phyloP scores from a whole-genome alignment of 495 filamentous ascomycete species.

The Penicillium coprophilum region DNA sequence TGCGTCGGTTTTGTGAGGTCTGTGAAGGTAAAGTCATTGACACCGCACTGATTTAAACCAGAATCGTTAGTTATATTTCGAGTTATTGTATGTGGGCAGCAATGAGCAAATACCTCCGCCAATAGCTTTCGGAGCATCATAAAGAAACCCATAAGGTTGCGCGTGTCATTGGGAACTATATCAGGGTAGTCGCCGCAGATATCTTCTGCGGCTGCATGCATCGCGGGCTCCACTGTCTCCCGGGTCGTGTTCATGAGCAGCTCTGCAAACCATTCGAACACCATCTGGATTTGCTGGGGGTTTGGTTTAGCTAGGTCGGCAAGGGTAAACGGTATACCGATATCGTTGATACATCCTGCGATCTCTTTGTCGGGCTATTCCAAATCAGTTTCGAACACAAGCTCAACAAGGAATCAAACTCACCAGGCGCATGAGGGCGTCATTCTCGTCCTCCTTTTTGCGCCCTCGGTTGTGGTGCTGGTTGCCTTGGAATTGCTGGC shows the following conservation, averaged over 20 bases:
- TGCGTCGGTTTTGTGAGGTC: constrained; percentile 88
- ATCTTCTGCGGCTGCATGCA: constrained; percentile 86
- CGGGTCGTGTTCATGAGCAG: constrained; percentile 87
- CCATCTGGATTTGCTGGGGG: constrained; percentile 87
- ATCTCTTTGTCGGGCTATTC: constrained; percentile 78
- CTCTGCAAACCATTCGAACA: constrained; percentile 97
- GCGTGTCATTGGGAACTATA: constrained; percentile 80
- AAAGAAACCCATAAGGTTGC: constrained; percentile 93
- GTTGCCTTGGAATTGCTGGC: constrained; percentile 60
- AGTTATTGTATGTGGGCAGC: not conserved
- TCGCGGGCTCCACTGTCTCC: constrained; percentile 89
- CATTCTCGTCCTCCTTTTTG: constrained; percentile 78
- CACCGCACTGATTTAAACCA: constrained; percentile 61
- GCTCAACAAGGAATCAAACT: constrained; percentile 16
- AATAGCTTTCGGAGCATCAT: constrained; percentile 72
- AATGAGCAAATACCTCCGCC: constrained; percentile 52
- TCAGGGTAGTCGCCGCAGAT: constrained; percentile 77
- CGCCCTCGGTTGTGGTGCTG: constrained; percentile 61
- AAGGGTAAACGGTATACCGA: constrained; percentile 83
- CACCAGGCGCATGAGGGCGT: constrained; percentile 86
- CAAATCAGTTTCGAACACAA: constrained; percentile 17
- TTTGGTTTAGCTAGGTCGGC: constrained; percentile 92
- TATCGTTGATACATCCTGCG: constrained; percentile 93
- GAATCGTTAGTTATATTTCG: constrained; percentile 3
- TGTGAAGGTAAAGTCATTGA: constrained; percentile 88